Base-by-base conservation (phyloP, 176 grass and related monocot species). In the Triticum urartu region DNA sequence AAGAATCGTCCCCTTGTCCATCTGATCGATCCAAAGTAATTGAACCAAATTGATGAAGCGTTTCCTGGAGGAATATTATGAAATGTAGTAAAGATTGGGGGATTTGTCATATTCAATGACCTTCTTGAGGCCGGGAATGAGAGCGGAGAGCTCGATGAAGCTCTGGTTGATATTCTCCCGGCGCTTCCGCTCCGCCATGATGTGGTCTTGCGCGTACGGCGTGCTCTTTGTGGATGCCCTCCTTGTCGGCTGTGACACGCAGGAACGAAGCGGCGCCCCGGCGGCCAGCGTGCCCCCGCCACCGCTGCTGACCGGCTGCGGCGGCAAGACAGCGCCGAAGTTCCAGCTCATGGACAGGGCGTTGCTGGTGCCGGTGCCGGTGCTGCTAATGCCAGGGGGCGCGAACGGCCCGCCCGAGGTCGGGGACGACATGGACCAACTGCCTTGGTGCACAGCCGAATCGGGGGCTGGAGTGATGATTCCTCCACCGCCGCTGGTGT, bases 101-200 rank as follows among this genome's bases (percentile, higher is more conserved):
- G 54, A 58, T 58, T 52, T 3, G 54, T 8, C 6, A 18, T 58
- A 58, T 58, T 62, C 47, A 2, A 32, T 32, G 52, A 90, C 92
- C 87, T 94, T 94, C 75, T 94, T 94, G 5, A 91, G 87, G 62
- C 75, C 80, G 40, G 92, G 92, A 54, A 94, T 94, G 71, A 89
- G 30, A 10, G 87, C 81, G 64, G 92, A 94, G 74, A 91, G 89
- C 75, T 94, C 92, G 65, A 91, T 78, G 83, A 94, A 94, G 11
- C 84, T 72, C 64, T 94, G 86, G 70, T 91, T 94, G 86, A 94
- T 90, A 84, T 89, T 94, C 84, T 91, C 92, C 83, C 92, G 67
- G 24, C 92, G 71, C 87, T 84, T 89, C 54, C 92, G 73, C 80
- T 94, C 92, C 4, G 89, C 89, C 63, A 94, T 84, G 39, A 91